These are phyloP conservation scores for Parathielavia hyrcaniae DNA, from an alignment of 495 filamentous ascomycete species.

Conservation along the genomic window DNA sequence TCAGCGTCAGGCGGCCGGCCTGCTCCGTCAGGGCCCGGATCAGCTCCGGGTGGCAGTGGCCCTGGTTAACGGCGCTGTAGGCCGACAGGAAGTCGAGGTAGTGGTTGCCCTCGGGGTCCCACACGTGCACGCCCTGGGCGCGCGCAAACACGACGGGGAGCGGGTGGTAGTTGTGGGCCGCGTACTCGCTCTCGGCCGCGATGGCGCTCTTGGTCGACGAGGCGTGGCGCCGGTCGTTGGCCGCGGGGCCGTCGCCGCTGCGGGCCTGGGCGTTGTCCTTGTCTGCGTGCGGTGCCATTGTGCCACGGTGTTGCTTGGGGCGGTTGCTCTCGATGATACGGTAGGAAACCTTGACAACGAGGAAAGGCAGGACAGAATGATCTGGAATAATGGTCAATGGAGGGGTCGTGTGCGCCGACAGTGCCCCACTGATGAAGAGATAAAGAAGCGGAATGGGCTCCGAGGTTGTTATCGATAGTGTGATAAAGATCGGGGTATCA, in stretches of 20 bases:
- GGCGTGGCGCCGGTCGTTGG: slow-evolving; percentile 63
- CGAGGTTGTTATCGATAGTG: background rate
- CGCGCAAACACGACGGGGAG: slow-evolving; percentile 86
- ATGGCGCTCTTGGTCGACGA: slow-evolving; percentile 75
- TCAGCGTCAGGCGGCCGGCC: slow-evolving; percentile 83
- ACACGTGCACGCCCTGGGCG: slow-evolving; percentile 78
- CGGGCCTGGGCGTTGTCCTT: slow-evolving; percentile 18
- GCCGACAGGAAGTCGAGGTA: slow-evolving; percentile 98
- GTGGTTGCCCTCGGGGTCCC: slow-evolving; percentile 94
- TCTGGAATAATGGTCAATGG: too few species aligned
- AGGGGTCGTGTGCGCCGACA: background rate
- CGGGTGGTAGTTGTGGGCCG: slow-evolving; percentile 98
- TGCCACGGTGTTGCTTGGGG: slow-evolving; percentile 12
- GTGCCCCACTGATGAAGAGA: slow-evolving; percentile 5
- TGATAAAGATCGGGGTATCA: background rate
- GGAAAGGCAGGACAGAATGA: background rate
- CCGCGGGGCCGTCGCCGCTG: slow-evolving; percentile 30
- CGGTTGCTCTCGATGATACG: background rate
- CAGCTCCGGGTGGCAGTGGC: slow-evolving; percentile 95
- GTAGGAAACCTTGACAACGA: background rate
- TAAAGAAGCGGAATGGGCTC: background rate
- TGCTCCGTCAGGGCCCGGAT: slow-evolving; percentile 85
- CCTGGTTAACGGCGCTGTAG: slow-evolving; percentile 97
- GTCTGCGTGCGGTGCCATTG: slow-evolving; percentile 56
- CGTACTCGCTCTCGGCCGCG: slow-evolving; percentile 69